Evolutionary conservation across 2,329 filamentous ascomycete species (phyloP), one percentile per base, ranked within the genome.

Genomic region (Arthrobotrys iridis): DNA sequence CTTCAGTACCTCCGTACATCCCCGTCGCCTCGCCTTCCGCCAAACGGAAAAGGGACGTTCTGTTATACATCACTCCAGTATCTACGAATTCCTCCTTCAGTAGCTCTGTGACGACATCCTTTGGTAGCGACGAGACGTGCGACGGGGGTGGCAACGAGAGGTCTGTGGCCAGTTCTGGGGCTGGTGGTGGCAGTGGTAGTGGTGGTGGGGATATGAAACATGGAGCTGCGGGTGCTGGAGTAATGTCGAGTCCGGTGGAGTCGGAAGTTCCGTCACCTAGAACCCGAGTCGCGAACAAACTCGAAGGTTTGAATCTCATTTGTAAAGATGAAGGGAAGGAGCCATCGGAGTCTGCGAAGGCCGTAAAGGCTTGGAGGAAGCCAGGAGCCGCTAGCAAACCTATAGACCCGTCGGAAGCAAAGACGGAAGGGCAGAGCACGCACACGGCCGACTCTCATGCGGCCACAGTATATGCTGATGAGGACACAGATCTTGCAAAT

Each of bases 341-440:
- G 15, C 58, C 59, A 10, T 76, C 57, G 20, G 68, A 76, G 30
- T 55, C 74, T 28, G 75, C 60, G 33, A 77, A 72, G 50, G 64
- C 50, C 2, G 26, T 75, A 35, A 68, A 68, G 30, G 55, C 71
- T 18, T 75, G 71, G 71, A 62, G 58, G 40, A 75, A 46, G 11
- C 8, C 28, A 1, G 40, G 40, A 7, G 40, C 46, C 2, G 57
- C 41, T 13, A 59, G 46, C 6, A 68, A 64, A 41, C 58, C 50
- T 10, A 55, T 46, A 0, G 71, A 22, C 3, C 24, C 64, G 4
- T 28, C 15, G 3, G 71, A 75, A 24, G 33, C 58, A 8, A 63
- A 26, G 55, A 40, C 15, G 2, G 80, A 80, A 20, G 80, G 80
- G 41, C 80, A 82, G 77, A 82, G 40, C 80, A n/a, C 13, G 15